A percentile compares a stretch with the other conserved stretches of the same genome.
Conservation (phyloP, 177 flowering plant genomes). For the Vitis hybrid region DNA sequence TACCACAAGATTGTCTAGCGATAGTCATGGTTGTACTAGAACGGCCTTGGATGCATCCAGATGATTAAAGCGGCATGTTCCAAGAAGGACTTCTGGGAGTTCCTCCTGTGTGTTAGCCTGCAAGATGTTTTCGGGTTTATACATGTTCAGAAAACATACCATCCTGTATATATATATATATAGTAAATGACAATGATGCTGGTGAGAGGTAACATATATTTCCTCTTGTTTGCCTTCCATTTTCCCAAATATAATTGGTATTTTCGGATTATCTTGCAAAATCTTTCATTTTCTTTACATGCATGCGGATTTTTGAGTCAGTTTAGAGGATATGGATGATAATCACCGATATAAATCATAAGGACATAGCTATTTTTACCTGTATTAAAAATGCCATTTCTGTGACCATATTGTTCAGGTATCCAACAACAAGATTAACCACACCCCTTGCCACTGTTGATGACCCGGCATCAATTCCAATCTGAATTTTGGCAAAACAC, state of each 20-base stretch:
- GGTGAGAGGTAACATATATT: no score
- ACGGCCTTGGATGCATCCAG: conserved; percentile 69
- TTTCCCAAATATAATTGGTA: not conserved
- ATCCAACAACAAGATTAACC: conserved; percentile 81
- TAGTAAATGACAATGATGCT: not conserved
- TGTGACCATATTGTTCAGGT: conserved; percentile 44
- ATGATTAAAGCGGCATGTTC: conserved; percentile 79
- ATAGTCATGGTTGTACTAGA: conserved; percentile 25
- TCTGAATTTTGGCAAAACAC: conserved; percentile 33
- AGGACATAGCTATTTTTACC: conserved; percentile 25
- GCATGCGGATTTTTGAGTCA: not conserved
- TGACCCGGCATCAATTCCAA: conserved; percentile 79
- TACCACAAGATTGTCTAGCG: no score
- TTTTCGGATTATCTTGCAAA: no score
- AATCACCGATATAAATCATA: not conserved
- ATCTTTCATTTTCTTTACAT: no score
- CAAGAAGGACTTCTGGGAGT: conserved; percentile 79
- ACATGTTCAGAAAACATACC: no score
- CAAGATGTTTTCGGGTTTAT: not conserved
- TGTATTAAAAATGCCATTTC: conserved; percentile 70
- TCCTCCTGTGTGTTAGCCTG: conserved; percentile 85
- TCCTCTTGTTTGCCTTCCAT: not conserved
- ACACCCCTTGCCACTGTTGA: conserved; percentile 96
- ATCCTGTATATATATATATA: no score
- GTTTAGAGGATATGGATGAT: not conserved